Percentiles rank a stretch among this genome's conserved stretches.
Evolutionary conservation across 164 flowering plant species (phyloP).

Genomic region (Macadamia integrifolia): DNA sequence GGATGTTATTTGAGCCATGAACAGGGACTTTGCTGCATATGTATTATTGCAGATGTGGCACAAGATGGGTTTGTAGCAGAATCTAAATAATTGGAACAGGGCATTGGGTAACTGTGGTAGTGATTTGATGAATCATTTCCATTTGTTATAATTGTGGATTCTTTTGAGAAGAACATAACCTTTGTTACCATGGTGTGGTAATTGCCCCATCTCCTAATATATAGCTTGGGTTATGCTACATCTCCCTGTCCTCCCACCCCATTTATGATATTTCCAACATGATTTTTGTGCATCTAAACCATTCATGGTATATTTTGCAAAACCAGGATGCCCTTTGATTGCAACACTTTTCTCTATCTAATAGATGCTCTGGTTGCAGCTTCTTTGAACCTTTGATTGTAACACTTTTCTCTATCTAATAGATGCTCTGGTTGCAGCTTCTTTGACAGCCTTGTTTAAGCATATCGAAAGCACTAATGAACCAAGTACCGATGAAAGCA

Average conservation of each 20-base stretch:
- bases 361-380: conserved; percentile 40
- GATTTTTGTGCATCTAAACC: not conserved
- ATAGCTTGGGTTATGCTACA: not conserved
- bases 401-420: not conserved
- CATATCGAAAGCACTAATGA: conserved; percentile 67
- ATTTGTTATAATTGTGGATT: too few species aligned
- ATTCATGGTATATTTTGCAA: not conserved
- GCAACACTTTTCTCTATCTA: not conserved
- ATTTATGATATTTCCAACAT: not conserved
- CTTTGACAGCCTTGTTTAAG: conserved; percentile 79
- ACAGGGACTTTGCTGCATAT: too few species aligned
- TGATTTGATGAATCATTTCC: too few species aligned
- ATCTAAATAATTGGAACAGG: too few species aligned
- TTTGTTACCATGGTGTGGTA: not conserved
- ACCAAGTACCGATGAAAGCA: conserved; percentile 53
- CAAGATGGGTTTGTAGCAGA: too few species aligned
- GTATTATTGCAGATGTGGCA: too few species aligned
- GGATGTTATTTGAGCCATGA: too few species aligned
- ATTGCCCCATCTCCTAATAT: not conserved
- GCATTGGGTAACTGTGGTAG: too few species aligned
- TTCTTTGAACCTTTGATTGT: conserved; percentile 32
- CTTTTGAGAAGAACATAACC: too few species aligned
- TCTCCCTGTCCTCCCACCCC: not conserved
- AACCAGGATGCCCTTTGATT: not conserved
- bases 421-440: conserved; percentile 44